Conservation (phyloP, 2,329 filamentous ascomycete species). For the Botrytis aclada region DNA sequence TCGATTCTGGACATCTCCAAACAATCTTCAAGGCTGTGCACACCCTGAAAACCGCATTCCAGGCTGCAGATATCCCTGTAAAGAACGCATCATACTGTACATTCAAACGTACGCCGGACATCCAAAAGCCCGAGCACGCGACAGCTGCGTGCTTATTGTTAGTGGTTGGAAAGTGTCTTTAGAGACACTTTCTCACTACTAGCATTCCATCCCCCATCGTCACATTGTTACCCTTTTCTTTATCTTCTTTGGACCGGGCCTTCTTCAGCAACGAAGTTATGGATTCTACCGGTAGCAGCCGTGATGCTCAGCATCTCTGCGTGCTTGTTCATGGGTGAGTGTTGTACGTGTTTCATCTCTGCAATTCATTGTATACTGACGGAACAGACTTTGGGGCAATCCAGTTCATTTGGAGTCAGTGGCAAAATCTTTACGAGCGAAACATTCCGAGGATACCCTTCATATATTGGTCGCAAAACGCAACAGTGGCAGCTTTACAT, state of each 20-base stretch:
- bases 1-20: neutral
- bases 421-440: conserved; percentile 60
- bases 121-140: conserved; percentile 8
- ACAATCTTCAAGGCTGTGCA: neutral
- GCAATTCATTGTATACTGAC: conserved; percentile 6
- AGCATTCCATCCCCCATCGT: conserved; percentile 30
- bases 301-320: conserved; percentile 66
- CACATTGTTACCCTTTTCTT: conserved; percentile 37
- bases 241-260: conserved; percentile 39
- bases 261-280: conserved; percentile 41
- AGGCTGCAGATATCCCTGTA: conserved; percentile 18
- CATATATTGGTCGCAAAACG: conserved; percentile 70
- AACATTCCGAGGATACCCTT: conserved; percentile 59
- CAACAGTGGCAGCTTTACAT: conserved; percentile 70
- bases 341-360: neutral
- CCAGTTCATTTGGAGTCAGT: conserved; percentile 69
- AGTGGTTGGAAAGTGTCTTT: conserved; percentile 40
- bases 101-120: neutral
- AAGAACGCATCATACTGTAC: conserved; percentile 15
- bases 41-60: conserved; percentile 8
- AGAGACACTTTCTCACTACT: conserved; percentile 40
- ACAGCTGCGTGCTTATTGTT: conserved; percentile 12
- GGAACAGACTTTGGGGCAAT: conserved; percentile 69
- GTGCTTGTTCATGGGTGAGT: conserved; percentile 67
- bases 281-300: conserved; percentile 51